Conservation (phyloP, 371 early-diverging fungal genomes). For the Syncephalastrum contaminatum region DNA sequence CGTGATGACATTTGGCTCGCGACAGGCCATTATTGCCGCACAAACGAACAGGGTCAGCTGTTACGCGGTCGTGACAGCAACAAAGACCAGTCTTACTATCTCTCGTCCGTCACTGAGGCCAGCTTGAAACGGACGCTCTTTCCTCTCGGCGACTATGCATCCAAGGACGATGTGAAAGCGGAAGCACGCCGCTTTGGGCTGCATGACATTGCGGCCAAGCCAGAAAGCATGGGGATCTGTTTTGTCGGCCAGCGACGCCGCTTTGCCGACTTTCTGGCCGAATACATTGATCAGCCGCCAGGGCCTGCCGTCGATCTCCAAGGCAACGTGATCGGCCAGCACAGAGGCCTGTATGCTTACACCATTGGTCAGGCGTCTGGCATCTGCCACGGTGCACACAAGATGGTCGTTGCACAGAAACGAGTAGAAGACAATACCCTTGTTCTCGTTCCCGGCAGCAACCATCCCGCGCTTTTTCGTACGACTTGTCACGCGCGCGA, state of each 20-base stretch:
- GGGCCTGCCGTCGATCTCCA: constrained; percentile 62
- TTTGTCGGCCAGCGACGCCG: constrained; percentile 84
- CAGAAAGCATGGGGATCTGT: constrained; percentile 96
- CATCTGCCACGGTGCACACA: constrained; percentile 54
- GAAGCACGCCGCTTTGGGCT: constrained; percentile 65
- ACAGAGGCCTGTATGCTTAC: constrained; percentile 69
- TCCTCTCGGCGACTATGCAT: constrained; percentile 74
- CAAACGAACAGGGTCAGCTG: constrained; percentile 26
- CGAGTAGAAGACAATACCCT: constrained; percentile 29
- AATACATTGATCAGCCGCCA: constrained; percentile 57
- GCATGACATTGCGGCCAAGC: constrained; percentile 61
- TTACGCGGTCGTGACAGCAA: constrained; percentile 60
- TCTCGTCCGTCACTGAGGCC: constrained; percentile 64
- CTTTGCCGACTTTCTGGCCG: constrained; percentile 79
- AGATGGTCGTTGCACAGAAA: constrained; percentile 58
- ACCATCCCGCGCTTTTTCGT: constrained; percentile 44
- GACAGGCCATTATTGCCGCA: constrained; percentile 88
- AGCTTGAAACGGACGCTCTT: constrained; percentile 69
- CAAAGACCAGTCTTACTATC: constrained; percentile 94
- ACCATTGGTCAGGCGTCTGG: constrained; percentile 76
- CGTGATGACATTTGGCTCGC: constrained; percentile 60
- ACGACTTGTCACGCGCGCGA: constrained; percentile 31
- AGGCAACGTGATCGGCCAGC: constrained; percentile 62
- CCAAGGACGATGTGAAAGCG: constrained; percentile 71
- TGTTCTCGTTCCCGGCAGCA: constrained; percentile 41